Evolutionary conservation across 768 basidiomycete species (phyloP), one percentile per base, ranked within the genome.

Genomic region (Glaciozyma martinii): DNA sequence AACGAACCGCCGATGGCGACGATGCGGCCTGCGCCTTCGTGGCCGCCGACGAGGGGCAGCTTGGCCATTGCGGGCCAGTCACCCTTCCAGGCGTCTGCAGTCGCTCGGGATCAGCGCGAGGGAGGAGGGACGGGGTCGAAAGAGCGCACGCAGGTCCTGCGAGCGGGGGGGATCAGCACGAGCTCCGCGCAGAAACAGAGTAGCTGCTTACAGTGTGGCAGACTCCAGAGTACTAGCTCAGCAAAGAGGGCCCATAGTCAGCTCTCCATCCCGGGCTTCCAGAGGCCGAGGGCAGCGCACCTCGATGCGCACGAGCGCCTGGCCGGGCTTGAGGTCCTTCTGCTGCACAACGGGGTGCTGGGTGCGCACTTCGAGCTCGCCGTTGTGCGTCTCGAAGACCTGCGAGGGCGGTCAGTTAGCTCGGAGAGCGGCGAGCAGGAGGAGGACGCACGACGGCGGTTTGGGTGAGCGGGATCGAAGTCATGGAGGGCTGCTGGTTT

Each of bases 11-110:
- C 89, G 71, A 92, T 88, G 30, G 89, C 90, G 49, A 91, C 86
- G 61, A 94, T 77, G 47, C 80, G 78, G 21, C 90, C 89, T 18
- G 89, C 87, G 67, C 89, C 89, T 77, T 90, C 86, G 74, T 91
- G 90, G 0, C 90, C 88, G 16, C 88, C 88, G 62, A 90, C 82
- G 55, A 89, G 82, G 0, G 86, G 66, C 3, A 47, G 79, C 59
- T 79, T 82, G 40, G 83, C 79, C 23, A 80, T 76, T 12, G 88
- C 62, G 0, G 90, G 90, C 90, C 90, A 92, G 74, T 92, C 90
- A 52, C 82, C 83, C 46, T 81, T 76, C 44, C 82, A 82, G 32
- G 85, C 85, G 71, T 18, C 21, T 46, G 6, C 3, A 30, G 19
- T 16, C 9, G 29, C 25, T 53, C 21, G 7, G 25, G 29, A 1